Evolutionary conservation across 2,329 filamentous ascomycete species (phyloP).

Genomic region (Colletotrichum sp.): DNA sequence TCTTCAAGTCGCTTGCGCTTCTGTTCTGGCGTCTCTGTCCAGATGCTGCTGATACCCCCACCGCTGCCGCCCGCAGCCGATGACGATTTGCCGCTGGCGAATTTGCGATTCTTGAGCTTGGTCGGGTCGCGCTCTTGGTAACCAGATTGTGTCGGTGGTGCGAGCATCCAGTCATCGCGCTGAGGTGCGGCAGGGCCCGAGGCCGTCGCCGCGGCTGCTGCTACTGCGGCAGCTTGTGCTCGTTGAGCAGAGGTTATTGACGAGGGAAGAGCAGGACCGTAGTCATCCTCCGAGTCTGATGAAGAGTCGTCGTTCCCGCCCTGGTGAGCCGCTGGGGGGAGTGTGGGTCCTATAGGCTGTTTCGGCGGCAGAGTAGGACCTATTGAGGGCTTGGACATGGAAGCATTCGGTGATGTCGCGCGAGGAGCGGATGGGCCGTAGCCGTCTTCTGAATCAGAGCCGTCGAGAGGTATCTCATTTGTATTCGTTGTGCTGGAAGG

Average conservation of each 20-base stretch:
- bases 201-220: constrained; percentile 29
- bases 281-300: constrained; percentile 56
- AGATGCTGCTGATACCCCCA: constrained; percentile 67
- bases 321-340: constrained; percentile 45
- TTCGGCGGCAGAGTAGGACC: constrained; percentile 32
- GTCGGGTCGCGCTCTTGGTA: constrained; percentile 77
- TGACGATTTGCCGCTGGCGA: constrained; percentile 65
- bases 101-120: constrained; percentile 81
- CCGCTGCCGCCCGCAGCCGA: constrained; percentile 30
- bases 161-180: constrained; percentile 87
- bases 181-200: constrained; percentile 52
- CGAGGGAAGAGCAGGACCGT: constrained; percentile 64
- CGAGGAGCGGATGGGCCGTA: constrained; percentile 29
- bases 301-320: constrained; percentile 33
- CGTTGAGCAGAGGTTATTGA: constrained; percentile 30
- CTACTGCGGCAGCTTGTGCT: constrained; percentile 42
- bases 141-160: constrained; percentile 64
- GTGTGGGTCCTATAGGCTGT: constrained; percentile 46
- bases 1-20: constrained; percentile 82
- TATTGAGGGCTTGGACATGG: constrained; percentile 24
- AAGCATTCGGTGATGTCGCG: constrained; percentile 20
- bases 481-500: constrained; percentile 32
- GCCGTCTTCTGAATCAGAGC: constrained; percentile 37
- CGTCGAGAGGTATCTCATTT: constrained; percentile 46
- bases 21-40: constrained; percentile 92